Conservation (phyloP, 495 filamentous ascomycete species). For the Bathelium albidoporum region DNA sequence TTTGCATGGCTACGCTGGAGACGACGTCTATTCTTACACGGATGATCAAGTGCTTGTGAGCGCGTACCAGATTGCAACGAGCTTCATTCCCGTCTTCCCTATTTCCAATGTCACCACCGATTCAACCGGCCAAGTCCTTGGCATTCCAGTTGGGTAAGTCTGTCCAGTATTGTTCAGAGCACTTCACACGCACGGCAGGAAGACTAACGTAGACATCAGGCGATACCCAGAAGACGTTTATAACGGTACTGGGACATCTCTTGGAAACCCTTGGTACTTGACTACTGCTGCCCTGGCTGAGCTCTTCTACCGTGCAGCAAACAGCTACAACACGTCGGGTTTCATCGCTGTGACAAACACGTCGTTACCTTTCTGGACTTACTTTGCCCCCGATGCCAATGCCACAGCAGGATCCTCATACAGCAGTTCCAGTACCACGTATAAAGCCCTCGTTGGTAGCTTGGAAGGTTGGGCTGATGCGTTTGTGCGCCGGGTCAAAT, state of each 20-base stretch:
- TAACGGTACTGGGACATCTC: constrained; percentile 32
- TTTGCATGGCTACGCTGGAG: constrained; percentile 20
- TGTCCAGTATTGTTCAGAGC: neutral
- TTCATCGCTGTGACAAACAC: constrained; percentile 16
- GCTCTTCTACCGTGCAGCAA: constrained; percentile 16
- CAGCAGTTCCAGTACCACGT: constrained; percentile 7
- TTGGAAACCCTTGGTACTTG: constrained; percentile 40
- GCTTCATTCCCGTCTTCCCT: constrained; percentile 18
- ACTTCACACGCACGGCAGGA: neutral
- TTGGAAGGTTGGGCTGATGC: constrained; percentile 24
- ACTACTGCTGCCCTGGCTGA: constrained; percentile 28
- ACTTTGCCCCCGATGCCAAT: constrained; percentile 18
- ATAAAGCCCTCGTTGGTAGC: constrained; percentile 9
- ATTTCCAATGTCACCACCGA: constrained; percentile 15
- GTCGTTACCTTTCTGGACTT: constrained; percentile 20
- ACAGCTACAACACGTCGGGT: constrained; percentile 10
- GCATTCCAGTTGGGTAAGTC: constrained; percentile 15
- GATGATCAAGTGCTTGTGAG: constrained; percentile 16
- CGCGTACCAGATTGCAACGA: constrained; percentile 15
- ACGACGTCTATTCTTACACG: constrained; percentile 19
- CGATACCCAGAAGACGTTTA: constrained; percentile 39
- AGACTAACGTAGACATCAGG: constrained; percentile 7
- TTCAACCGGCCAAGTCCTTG: constrained; percentile 10
- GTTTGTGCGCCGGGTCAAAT: constrained; percentile 20
- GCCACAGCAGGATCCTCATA: constrained; percentile 15